Base-by-base conservation (phyloP, 2,329 filamentous ascomycete genomes). In the Madurella fahalii region DNA sequence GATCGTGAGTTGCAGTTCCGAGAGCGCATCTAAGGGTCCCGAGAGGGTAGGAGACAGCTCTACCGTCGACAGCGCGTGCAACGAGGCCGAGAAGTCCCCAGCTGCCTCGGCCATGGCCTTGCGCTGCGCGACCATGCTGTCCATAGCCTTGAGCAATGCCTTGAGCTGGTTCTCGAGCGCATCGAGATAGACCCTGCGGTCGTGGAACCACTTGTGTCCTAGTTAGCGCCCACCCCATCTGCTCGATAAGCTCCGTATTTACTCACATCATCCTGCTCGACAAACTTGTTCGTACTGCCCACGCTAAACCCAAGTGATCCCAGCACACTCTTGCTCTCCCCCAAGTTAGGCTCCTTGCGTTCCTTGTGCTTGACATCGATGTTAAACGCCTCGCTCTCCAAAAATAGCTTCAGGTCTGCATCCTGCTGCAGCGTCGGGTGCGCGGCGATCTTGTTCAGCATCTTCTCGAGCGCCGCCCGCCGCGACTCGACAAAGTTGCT, bases 351-450 rank as follows among this genome's bases (percentile, higher is more conserved):
- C 56, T 96, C 91, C 65, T 90, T 87, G 52, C 93, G 85, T 71
- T 97, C 93, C 72, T 96, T 96, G 74, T 99, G 94, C 77, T 97
- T 99, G 67, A 99, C 86, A 66, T 99, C 94, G 39, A 96, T 83
- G 66, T 91, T 96, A 76, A 99, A 96, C 0, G 91, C 80, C 65
- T 99, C 94, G 68, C 92, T 97, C 72, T 99, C 94, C 13, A 99
- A 77, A 72, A 99, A 99, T 5, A 97, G 84, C 75, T 99, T 99
- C 58, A 99, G 74, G 67, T 99, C 94, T 5, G 83, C 85, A 67
- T 99, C 94, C 65, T 96, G 90, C 68, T 97, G 94, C 61, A 99
- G 77, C 34, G 91, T 89, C 8, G 90, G 87, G 69, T 99, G 94
- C 11, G 85, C 83, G 2, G 93, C 90, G 57, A 85, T 94, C 77